Conservation (phyloP, 2,329 filamentous ascomycete species). For the Myriosclerotinia duriaeana region DNA sequence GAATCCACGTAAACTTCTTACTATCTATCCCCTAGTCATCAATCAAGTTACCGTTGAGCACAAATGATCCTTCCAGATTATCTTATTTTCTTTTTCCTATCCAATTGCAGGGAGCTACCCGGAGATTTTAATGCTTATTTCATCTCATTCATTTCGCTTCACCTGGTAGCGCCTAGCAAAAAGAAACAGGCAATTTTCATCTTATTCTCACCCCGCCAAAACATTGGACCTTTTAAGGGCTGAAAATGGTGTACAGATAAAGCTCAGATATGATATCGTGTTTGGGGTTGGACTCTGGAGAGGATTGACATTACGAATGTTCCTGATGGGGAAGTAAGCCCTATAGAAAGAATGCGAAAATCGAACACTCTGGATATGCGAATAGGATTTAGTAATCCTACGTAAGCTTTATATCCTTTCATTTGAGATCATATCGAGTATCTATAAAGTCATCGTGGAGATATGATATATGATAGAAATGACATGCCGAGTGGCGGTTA, state of each 20-base stretch:
- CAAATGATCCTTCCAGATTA: background rate
- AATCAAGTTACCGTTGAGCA: too few species aligned
- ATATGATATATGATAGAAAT: background rate
- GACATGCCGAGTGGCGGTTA: background rate
- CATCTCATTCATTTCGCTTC: slow-evolving; percentile 16
- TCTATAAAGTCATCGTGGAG: background rate
- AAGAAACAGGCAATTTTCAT: background rate
- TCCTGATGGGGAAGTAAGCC: background rate
- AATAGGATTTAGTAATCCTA: background rate
- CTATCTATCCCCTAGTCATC: too few species aligned
- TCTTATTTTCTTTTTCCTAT: background rate
- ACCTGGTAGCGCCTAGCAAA: background rate
- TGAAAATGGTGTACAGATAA: too few species aligned
- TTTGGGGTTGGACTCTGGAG: background rate
- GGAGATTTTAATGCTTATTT: slow-evolving; percentile 5
- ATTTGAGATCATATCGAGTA: background rate
- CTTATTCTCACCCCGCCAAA: background rate
- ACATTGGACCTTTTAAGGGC: too few species aligned
- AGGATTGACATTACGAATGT: background rate
- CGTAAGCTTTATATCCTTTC: background rate
- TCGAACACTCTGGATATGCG: background rate
- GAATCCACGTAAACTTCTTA: too few species aligned
- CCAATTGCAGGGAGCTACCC: background rate
- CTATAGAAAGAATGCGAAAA: background rate
- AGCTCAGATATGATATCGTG: background rate